Conservation (phyloP, 2,329 filamentous ascomycete genomes). For the Penicillium corylophilum region DNA sequence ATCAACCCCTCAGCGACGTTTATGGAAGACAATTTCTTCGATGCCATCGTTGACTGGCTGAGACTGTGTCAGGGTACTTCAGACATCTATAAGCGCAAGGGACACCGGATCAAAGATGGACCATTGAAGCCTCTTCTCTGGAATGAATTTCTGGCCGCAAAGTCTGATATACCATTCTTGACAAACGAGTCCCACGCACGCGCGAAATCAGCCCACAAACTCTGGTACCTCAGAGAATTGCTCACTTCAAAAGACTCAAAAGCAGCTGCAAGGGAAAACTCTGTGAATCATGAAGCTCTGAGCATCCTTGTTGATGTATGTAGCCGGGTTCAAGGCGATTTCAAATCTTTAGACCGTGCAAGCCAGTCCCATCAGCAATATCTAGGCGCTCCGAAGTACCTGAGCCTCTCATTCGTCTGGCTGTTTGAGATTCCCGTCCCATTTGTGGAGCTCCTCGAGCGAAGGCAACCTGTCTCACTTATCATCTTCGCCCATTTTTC, state of each 20-base stretch:
- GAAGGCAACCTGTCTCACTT: neutral
- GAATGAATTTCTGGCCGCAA: neutral
- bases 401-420: neutral
- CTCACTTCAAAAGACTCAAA: no score
- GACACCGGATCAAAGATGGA: neutral
- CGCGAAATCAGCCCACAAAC: no score
- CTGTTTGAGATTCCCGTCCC: neutral
- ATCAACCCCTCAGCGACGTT: neutral
- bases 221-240: no score
- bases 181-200: neutral
- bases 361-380: neutral
- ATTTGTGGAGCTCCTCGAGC: slow-evolving; percentile 1
- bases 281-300: no score
- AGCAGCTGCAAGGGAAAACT: no score
- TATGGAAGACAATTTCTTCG: slow-evolving; percentile 1
- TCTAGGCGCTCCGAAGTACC: neutral
- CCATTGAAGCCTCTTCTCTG: slow-evolving; percentile 2
- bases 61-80: neutral
- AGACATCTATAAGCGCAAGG: neutral
- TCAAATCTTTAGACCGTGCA: neutral
- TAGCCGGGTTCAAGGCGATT: neutral
- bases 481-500: slow-evolving; percentile 1
- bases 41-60: slow-evolving; percentile 1
- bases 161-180: neutral
- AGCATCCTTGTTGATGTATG: neutral